Evolutionary conservation across 768 basidiomycete genomes (phyloP), one percentile per base, ranked within the genome.

Genomic region (Cystofilobasidium capitatum): DNA sequence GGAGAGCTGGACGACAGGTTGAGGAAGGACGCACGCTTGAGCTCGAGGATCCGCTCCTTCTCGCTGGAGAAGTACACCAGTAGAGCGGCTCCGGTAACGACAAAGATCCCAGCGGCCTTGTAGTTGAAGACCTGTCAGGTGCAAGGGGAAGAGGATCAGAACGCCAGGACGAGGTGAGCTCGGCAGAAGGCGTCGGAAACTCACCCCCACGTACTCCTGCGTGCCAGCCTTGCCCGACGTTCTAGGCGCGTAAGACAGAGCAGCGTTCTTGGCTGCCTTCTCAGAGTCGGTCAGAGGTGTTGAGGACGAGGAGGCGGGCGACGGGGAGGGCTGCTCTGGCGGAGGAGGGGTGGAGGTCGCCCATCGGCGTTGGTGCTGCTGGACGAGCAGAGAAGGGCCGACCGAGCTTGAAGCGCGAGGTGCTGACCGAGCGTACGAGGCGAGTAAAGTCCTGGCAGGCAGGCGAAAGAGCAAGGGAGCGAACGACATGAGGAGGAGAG

Each of bases 31-130:
- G 64, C 69, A 91, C 91, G 85, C 75, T 86, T 86, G 74, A 86
- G 81, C 75, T 89, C 88, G 35, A 83, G 79, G 31, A 94, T 76
- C 71, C 86, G 83, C 45, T 80, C 81, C 79, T 98, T 98, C 77
- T 97, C 92, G 65, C 84, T 80, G 62, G 85, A 82, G 79, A 99
- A 97, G 79, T 98, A 98, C 72, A 83, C 85, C 74, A 85, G 89
- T 22, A 99, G 80, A 2, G 86, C 92, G 14, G 82, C 79, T 1
- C 92, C 92, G 9, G 90, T 86, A 1, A 82, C 79, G n/a, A 94
- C 77, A 76, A 99, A 96, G 26, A 97, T 73, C 0, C 81, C 85
- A 0, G 89, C 93, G 0, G 92, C 86, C 62, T 81, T 82, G 33
- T 91, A 91, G 2, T 91, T 92, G 76, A 97, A 96, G 22, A 61